Evolutionary conservation across 345 rosid species (phyloP), one percentile per base, ranked within the genome.

Genomic region (Ceriops zippeliana): DNA sequence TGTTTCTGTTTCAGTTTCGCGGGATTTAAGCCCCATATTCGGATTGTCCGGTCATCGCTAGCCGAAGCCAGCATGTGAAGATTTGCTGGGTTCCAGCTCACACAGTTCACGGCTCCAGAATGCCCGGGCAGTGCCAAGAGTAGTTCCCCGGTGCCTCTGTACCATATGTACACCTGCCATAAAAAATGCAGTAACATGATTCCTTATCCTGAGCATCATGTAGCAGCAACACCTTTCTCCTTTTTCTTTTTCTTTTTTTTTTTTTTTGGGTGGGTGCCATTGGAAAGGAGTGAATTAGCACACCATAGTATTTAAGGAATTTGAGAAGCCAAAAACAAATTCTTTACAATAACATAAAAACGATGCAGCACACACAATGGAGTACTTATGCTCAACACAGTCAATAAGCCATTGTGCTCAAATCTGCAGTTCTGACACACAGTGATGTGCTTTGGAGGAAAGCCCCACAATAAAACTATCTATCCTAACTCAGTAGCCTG

Each of bases 131-230:
- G 73, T 35, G 83, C 78, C 78, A 67, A 77, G 35, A 88, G 67
- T 67, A 75, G 87, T 59, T 84, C 85, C 31, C 82, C 77, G 0
- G 86, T 71, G 51, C 78, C 79, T 76, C 81, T 78, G 67, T 83
- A 89, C 90, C 90, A 88, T 53, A 88, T 72, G 70, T 86, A 86
- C 68, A 88, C 90, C 93, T 88, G 74, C 68, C 75, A 52, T 11
- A 6, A 61, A 21, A 65, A 15, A 15, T 6, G 4, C 8, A 26
- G n/a, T 34, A 1, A 9, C 58, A 15, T 30, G 9, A 21, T 34
- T 46, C 31, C 13, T 37, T n/a, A 57, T 21, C 49, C 26, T 56
- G 4, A 22, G 20, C 30, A 20, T 7, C 6, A 51, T 31, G 16
- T 10, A 38, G 10, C 11, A 10, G 47, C 47, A 38, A 9, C 2